Evolutionary conservation across 306 rosid species (phyloP).

Genomic region (Medicago lupulina): DNA sequence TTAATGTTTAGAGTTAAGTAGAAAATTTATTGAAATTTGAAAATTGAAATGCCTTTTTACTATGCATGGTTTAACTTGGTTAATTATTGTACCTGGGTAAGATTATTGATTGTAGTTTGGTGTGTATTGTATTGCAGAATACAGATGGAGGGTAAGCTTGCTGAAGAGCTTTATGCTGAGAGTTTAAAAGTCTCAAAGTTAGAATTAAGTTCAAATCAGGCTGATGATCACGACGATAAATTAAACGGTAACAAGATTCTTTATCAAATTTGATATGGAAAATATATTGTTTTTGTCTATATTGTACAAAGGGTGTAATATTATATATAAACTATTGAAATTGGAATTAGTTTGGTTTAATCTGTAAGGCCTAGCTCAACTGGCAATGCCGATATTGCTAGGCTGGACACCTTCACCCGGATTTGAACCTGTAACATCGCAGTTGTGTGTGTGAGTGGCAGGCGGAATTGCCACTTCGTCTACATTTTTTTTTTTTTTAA

Average conservation of each 20-base stretch:
- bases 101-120: constrained; percentile 17
- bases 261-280: constrained; percentile 28
- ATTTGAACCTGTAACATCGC: no score
- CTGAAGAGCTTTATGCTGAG: constrained; percentile 79
- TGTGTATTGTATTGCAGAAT: constrained; percentile 48
- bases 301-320: background rate
- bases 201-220: constrained; percentile 44
- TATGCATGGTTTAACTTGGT: background rate
- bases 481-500: no score
- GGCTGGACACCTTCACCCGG: no score
- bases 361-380: no score
- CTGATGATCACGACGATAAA: constrained; percentile 34
- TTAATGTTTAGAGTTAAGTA: background rate
- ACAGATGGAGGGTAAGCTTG: constrained; percentile 74
- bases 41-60: background rate
- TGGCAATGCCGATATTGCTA: no score
- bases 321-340: background rate
- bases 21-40: background rate
- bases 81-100: background rate
- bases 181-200: constrained; percentile 56
- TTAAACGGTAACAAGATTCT: constrained; percentile 48
- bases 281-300: constrained; percentile 5
- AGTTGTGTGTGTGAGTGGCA: no score
- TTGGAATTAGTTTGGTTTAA: background rate
- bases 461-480: no score